Evolutionary conservation across 345 rosid genomes (phyloP), one percentile per base, ranked within the genome.

Genomic region (Geranium brycei): DNA sequence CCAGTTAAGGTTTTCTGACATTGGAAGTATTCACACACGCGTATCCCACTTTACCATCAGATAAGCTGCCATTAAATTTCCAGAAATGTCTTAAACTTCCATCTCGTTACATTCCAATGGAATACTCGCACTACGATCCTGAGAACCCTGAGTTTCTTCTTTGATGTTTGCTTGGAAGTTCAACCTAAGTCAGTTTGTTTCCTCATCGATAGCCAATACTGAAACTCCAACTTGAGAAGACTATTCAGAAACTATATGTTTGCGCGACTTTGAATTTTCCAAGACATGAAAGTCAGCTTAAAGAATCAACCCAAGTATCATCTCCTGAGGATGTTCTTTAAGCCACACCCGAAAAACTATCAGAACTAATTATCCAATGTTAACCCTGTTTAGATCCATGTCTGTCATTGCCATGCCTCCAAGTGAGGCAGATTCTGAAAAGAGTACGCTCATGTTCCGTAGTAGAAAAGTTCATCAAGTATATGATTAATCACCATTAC

Each of bases 181-280:
- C 40, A 64, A 32, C 31, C 12, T 40, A 6, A 30, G 65, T 23
- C 11, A 14, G 18, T 57, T 51, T 51, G 61, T 64, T 68, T 30
- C 64, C 63, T 59, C 55, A 19, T 53, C 7, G 10, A 69, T 16
- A 19, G 69, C 47, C 69, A 51, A 62, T 11, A 16, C 28, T 10
- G 19, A 30, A 19, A 23, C 1, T n/a, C 28, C 66, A 35, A 7
- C 58, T 47, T 67, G 5, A 28, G 51, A 17, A 32, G 19, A 60
- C 40, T 32, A 64, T 51, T 35, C 14, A 62, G 17, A 31, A 63
- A 62, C 35, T 31, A 18, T 55, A 66, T 12, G n/a, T 16, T 57
- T 16, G 4, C 19, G 8, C 59, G 19, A 35, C 41, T 35, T 7
- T 35, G 41, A 35, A 35, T 35, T 4, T 35, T 35, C 41, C 41